Evolutionary conservation across 768 basidiomycete species (phyloP).

Genomic region (Lactarius vividus): DNA sequence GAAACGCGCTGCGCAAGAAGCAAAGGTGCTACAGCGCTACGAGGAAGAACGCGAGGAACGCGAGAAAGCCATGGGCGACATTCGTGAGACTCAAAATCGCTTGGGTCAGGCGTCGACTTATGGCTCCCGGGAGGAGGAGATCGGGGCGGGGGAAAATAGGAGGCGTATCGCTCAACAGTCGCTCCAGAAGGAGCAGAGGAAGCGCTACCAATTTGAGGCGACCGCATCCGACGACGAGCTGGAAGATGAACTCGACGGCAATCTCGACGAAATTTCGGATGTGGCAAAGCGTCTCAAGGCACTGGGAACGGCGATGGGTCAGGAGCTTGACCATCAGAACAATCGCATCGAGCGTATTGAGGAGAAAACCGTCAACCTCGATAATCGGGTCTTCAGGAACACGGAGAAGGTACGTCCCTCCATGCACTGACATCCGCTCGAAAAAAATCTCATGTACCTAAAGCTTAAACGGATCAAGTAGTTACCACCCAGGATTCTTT

Average conservation of each 20-base stretch:
- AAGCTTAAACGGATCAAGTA: constrained; percentile 42
- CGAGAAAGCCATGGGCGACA: constrained; percentile 81
- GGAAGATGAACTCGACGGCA: constrained; percentile 91
- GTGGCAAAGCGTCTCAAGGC: constrained; percentile 76
- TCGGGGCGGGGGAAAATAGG: constrained; percentile 38
- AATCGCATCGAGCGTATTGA: constrained; percentile 69
- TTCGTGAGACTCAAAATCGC: constrained; percentile 83
- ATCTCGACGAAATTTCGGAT: constrained; percentile 81
- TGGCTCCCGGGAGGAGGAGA: constrained; percentile 49
- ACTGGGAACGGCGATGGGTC: constrained; percentile 76
- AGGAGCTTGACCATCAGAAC: constrained; percentile 89
- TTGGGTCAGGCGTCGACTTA: constrained; percentile 72
- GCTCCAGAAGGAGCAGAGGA: constrained; percentile 64
- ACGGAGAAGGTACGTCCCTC: constrained; percentile 64
- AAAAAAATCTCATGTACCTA: constrained; percentile 10
- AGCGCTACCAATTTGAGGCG: constrained; percentile 89
- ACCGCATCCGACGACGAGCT: constrained; percentile 89
- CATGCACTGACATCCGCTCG: not conserved
- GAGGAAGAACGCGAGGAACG: constrained; percentile 82
- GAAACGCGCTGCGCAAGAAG: constrained; percentile 85
- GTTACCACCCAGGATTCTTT: not conserved
- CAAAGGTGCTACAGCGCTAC: constrained; percentile 79
- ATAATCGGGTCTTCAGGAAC: constrained; percentile 73
- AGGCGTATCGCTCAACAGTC: constrained; percentile 51
- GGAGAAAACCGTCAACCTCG: constrained; percentile 73